Evolutionary conservation across 2,329 filamentous ascomycete genomes (phyloP).

Genomic region (Colletotrichum sp.): DNA sequence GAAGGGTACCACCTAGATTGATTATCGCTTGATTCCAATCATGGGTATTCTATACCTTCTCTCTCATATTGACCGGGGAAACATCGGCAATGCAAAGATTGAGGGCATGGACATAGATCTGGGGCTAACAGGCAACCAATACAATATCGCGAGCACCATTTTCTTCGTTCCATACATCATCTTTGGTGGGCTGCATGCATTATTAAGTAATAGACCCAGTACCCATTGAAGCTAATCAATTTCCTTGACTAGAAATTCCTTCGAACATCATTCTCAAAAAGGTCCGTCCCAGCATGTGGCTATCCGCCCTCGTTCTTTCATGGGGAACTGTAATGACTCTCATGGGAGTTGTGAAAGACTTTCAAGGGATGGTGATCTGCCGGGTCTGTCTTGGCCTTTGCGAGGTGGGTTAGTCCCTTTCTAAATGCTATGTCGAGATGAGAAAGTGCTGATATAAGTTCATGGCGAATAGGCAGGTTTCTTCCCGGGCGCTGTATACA

Average conservation of each 20-base stretch:
- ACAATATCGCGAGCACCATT: slow-evolving; percentile 5
- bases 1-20: slow-evolving; percentile 11
- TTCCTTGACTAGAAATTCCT: slow-evolving; percentile 36
- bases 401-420: background rate
- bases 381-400: background rate
- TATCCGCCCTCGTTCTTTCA: slow-evolving; percentile 40
- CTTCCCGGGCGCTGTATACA: slow-evolving; percentile 34
- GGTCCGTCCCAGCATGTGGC: slow-evolving; percentile 46
- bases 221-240: slow-evolving; percentile 47
- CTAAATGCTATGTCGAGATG: background rate
- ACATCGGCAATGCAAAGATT: slow-evolving; percentile 10
- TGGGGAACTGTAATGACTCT: slow-evolving; percentile 25
- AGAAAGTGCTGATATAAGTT: background rate
- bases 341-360: slow-evolving; percentile 22
- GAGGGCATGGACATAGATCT: slow-evolving; percentile 7
- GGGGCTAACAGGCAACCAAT: background rate
- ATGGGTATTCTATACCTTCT: slow-evolving; percentile 23
- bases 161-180: slow-evolving; percentile 60
- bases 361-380: slow-evolving; percentile 24
- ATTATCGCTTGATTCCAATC: slow-evolving; percentile 23
- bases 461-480: slow-evolving; percentile 22
- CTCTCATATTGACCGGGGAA: slow-evolving; percentile 21
- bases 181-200: slow-evolving; percentile 37
- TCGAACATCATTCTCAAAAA: slow-evolving; percentile 70
- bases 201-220: background rate